These are phyloP conservation scores for Astragalus glycyphyllos DNA, from an alignment of 306 rosid genomes.

Conservation along the genomic window DNA sequence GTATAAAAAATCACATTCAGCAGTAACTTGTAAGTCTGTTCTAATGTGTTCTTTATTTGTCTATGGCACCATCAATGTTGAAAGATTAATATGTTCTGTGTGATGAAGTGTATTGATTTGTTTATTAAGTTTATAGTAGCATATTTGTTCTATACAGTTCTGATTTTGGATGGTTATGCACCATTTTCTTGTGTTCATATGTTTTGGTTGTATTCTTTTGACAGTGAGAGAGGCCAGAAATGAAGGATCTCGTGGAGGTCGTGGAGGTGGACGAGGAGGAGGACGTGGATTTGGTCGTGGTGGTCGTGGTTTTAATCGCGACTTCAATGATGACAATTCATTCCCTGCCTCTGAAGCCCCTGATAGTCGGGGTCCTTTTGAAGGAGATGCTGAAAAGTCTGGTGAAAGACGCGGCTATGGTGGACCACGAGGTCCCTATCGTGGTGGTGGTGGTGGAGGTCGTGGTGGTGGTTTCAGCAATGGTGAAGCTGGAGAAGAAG, in stretches of 20 bases:
- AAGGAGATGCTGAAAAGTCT: conserved; percentile 62
- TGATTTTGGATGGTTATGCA: background rate
- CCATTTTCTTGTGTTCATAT: background rate
- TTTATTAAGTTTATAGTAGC: background rate
- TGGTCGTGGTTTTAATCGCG: conserved; percentile 52
- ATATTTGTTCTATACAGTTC: background rate
- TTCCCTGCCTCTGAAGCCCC: conserved; percentile 49
- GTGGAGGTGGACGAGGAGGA: conserved; percentile 73
- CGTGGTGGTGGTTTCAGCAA: conserved; percentile 81
- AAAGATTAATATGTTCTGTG: background rate
- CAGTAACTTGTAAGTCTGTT: background rate
- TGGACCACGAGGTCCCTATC: conserved; percentile 70
- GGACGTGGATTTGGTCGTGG: conserved; percentile 62
- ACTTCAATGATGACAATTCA: conserved; percentile 57
- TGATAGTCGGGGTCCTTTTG: conserved; percentile 57
- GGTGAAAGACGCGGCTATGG: conserved; percentile 72
- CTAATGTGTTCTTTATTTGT: background rate
- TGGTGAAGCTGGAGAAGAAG: conserved; percentile 81
- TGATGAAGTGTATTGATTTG: background rate
- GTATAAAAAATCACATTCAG: background rate
- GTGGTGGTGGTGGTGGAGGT: conserved; percentile 54
- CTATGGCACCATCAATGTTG: background rate
- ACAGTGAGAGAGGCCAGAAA: conserved; percentile 80
- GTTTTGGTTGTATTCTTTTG: conserved; percentile 7
- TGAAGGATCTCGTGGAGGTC: conserved; percentile 76